Evolutionary conservation across 202 grass and related monocot species (phyloP).

Genomic region (Cymbopogon flexuosus): DNA sequence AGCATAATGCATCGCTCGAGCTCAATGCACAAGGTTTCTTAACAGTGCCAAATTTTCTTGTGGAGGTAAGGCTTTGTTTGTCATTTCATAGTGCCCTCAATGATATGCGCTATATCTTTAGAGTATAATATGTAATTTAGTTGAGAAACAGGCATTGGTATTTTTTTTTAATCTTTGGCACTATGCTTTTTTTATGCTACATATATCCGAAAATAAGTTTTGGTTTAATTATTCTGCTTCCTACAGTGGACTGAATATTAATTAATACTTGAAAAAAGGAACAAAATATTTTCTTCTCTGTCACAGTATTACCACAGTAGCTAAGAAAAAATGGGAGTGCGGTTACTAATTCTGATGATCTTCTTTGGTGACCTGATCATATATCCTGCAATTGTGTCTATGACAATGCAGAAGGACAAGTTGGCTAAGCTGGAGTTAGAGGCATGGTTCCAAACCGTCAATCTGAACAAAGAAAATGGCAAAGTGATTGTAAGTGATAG

Average conservation of each 20-base stretch:
- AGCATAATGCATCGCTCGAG: conserved; percentile 84
- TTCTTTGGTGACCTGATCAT: conserved; percentile 1
- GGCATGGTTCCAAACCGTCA: conserved; percentile 56
- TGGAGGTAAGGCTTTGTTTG: conserved; percentile 54
- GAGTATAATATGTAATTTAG: background rate
- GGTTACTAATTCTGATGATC: conserved; percentile 25
- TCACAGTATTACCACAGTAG: background rate
- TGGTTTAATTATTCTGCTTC: background rate
- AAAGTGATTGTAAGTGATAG: conserved; percentile 68
- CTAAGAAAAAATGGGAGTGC: conserved; percentile 2
- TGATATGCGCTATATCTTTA: background rate
- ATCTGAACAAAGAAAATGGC: conserved; percentile 64
- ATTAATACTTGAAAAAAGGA: background rate
- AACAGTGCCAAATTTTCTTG: conserved; percentile 77
- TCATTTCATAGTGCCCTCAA: background rate
- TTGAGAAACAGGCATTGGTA: background rate
- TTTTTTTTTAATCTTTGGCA: background rate
- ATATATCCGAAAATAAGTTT: conserved; percentile 8
- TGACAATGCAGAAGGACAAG: conserved; percentile 53
- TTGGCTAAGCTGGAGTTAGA: conserved; percentile 43
- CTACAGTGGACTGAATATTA: background rate
- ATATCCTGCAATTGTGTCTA: conserved; percentile 9
- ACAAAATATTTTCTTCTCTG: background rate
- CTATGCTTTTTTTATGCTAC: background rate
- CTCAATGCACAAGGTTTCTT: conserved; percentile 61